These are phyloP conservation scores for Phytophthora aleatoria DNA, from an alignment of 352 stramenopile genomes.

Conservation along the genomic window DNA sequence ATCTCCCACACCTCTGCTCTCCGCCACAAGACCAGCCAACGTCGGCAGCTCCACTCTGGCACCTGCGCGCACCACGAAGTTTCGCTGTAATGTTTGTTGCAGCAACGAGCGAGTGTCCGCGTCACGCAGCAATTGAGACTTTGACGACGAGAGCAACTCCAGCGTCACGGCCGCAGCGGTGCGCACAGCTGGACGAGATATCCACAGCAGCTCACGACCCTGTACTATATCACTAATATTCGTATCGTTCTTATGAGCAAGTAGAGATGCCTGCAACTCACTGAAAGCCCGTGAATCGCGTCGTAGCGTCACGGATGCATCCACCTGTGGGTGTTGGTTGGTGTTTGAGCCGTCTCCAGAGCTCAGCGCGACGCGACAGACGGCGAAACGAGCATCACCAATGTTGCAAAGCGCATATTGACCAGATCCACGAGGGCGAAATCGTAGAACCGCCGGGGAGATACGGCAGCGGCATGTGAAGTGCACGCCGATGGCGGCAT, in stretches of 20 bases:
- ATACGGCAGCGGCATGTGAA: slow-evolving; percentile 71
- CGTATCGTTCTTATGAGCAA: slow-evolving; percentile 5
- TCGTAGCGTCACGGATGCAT: slow-evolving; percentile 41
- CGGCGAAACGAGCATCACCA: slow-evolving; percentile 15
- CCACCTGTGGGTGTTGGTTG: slow-evolving; percentile 2
- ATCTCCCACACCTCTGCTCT: slow-evolving; percentile 15
- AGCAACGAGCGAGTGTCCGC: slow-evolving; percentile 51
- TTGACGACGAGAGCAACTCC: slow-evolving; percentile 31
- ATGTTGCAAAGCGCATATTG: slow-evolving; percentile 43
- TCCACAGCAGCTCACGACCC: slow-evolving; percentile 40
- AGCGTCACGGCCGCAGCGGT: slow-evolving; percentile 58
- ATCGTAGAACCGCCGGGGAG: slow-evolving; percentile 35
- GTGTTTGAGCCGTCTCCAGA: slow-evolving; percentile 1
- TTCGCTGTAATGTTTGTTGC: slow-evolving; percentile 59
- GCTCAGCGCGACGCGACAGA: slow-evolving; percentile 56
- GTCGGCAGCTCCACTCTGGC: slow-evolving; percentile 50
- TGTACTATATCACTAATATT: background rate
- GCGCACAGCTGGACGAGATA: slow-evolving; percentile 47
- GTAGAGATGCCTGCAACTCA: slow-evolving; percentile 32
- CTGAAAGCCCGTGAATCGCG: slow-evolving; percentile 20
- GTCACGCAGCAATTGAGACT: slow-evolving; percentile 33
- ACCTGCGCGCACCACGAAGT: slow-evolving; percentile 44
- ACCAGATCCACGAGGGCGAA: slow-evolving; percentile 35
- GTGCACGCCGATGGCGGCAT: slow-evolving; percentile 33
- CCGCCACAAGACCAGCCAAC: slow-evolving; percentile 26